Percentiles rank a stretch among this genome's conserved stretches.
Evolutionary conservation across 2,329 filamentous ascomycete genomes (phyloP).

Genomic region (Dichotomopilus funicola): DNA sequence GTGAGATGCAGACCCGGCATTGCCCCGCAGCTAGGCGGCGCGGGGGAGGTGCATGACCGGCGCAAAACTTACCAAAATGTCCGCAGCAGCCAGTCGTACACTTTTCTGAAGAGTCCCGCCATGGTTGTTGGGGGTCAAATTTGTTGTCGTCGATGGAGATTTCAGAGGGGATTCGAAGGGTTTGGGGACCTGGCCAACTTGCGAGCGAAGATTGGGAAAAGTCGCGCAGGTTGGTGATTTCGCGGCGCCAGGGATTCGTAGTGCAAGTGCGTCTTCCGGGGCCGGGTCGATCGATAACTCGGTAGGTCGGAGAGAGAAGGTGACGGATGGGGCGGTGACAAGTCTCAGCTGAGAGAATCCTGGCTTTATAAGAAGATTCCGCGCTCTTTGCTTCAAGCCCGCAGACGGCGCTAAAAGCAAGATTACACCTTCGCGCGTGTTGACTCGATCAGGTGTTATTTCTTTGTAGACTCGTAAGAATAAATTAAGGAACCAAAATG

Average conservation of each 20-base stretch:
- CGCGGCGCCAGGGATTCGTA: background rate
- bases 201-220: background rate
- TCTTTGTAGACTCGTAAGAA: constrained; percentile 19
- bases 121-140: constrained; percentile 43
- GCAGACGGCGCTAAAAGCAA: too few relatives aligned
- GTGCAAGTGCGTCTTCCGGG: background rate
- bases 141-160: background rate
- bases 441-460: too few relatives aligned
- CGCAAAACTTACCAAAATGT: constrained; percentile 76
- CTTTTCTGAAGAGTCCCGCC: constrained; percentile 84
- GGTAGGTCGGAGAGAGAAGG: background rate
- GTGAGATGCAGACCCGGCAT: constrained; percentile 21
- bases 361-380: constrained; percentile 33
- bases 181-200: background rate
- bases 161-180: background rate
- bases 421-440: too few relatives aligned
- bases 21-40: constrained; percentile 24
- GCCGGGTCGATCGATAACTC: background rate
- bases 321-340: constrained; percentile 14
- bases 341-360: constrained; percentile 22
- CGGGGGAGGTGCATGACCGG: constrained; percentile 16
- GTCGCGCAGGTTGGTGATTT: constrained; percentile 1
- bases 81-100: constrained; percentile 97
- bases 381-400: constrained; percentile 22
- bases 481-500: constrained; percentile 13